phyloP scores from a whole-genome alignment of 768 basidiomycete species.

The Hypholoma sublateritium region DNA sequence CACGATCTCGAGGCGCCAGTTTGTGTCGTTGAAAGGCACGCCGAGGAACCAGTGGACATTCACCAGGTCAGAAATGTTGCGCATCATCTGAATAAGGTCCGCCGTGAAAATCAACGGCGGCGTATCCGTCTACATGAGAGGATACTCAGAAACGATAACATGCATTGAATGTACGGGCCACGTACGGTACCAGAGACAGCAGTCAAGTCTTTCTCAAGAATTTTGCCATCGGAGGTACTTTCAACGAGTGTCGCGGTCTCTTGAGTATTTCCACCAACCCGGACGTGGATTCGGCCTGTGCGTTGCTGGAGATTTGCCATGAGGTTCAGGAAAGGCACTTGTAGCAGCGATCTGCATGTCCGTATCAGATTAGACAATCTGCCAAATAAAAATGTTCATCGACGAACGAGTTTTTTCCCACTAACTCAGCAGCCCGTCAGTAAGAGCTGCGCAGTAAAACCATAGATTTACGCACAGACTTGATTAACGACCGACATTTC shows the following conservation, averaged over 20 bases:
- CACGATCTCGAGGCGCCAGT: conserved; percentile 52
- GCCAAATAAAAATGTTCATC: neutral
- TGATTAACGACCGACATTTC: conserved; percentile 64
- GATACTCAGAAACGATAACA: conserved; percentile 4
- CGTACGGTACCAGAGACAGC: conserved; percentile 54
- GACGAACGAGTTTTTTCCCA: conserved; percentile 48
- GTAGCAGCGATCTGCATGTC: conserved; percentile 41
- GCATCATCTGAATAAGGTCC: conserved; percentile 65
- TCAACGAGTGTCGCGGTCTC: conserved; percentile 68
- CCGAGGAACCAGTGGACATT: conserved; percentile 66
- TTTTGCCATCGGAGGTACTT: conserved; percentile 51
- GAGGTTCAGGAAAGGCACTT: conserved; percentile 74
- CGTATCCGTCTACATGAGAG: conserved; percentile 48
- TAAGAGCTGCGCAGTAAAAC: neutral
- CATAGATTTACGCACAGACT: conserved; percentile 41
- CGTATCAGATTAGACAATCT: neutral
- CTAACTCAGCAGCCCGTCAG: conserved; percentile 20
- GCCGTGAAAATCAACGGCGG: conserved; percentile 61
- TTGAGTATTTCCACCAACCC: conserved; percentile 58
- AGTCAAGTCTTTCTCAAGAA: conserved; percentile 46
- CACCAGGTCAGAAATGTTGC: conserved; percentile 55
- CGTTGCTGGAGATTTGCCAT: conserved; percentile 67
- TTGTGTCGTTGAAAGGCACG: conserved; percentile 65
- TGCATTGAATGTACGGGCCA: conserved; percentile 59
- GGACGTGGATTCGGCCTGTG: conserved; percentile 30